phyloP scores from a whole-genome alignment of 2,329 filamentous ascomycete genomes.

The Talaromyces sp. region DNA sequence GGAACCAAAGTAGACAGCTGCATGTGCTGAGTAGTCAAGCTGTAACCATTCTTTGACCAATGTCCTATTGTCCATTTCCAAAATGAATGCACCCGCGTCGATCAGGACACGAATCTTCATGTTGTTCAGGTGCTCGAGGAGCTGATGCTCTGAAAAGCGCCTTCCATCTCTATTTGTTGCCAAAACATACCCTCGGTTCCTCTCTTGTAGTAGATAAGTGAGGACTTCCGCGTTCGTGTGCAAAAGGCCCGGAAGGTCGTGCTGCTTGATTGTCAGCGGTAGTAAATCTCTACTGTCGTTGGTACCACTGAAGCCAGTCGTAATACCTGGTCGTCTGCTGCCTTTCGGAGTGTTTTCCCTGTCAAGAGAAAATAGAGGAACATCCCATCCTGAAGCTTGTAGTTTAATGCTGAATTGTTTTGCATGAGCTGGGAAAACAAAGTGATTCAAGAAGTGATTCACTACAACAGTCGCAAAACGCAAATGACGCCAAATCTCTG shows the following conservation, averaged over 20 bases:
- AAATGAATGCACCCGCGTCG: conserved; percentile 62
- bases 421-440: conserved; percentile 64
- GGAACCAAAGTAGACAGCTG: conserved; percentile 54
- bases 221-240: conserved; percentile 65
- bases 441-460: conserved; percentile 61
- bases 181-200: conserved; percentile 50
- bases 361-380: conserved; percentile 48
- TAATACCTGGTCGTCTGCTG: conserved; percentile 30
- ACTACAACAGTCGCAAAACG: conserved; percentile 51
- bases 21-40: conserved; percentile 44
- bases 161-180: conserved; percentile 29
- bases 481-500: conserved; percentile 51
- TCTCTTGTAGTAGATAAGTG: conserved; percentile 52
- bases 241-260: conserved; percentile 54
- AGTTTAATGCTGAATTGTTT: conserved; percentile 64
- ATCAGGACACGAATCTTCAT: conserved; percentile 55
- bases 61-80: conserved; percentile 57
- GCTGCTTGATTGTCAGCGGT: conserved; percentile 60
- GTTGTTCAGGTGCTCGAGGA: conserved; percentile 43
- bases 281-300: conserved; percentile 62
- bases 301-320: conserved; percentile 70
- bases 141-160: conserved; percentile 45
- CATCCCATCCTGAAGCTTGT: conserved; percentile 65
- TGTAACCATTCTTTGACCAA: conserved; percentile 53
- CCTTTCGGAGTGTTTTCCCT: not conserved